Evolutionary conservation across 805 yeast genomes (phyloP).

Genomic region (Ogataea minuta): DNA sequence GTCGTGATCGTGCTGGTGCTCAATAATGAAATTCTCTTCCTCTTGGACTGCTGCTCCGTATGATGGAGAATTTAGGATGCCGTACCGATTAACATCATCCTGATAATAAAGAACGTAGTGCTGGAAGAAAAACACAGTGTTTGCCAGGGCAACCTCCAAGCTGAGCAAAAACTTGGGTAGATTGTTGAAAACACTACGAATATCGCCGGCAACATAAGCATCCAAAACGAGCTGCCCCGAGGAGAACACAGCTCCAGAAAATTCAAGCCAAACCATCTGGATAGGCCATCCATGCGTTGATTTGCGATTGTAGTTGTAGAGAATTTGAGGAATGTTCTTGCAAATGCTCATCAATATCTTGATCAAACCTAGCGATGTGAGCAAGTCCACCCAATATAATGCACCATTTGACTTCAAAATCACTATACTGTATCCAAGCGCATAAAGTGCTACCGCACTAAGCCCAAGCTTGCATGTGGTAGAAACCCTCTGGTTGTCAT

Average conservation of each 20-base stretch:
- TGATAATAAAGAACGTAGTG: conserved; percentile 34
- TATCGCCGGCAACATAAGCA: conserved; percentile 26
- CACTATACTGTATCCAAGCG: conserved; percentile 9
- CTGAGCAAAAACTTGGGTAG: conserved; percentile 34
- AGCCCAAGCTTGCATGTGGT: conserved; percentile 22
- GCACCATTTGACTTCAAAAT: conserved; percentile 18
- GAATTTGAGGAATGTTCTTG: conserved; percentile 36
- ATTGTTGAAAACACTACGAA: conserved; percentile 29
- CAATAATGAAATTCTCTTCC: conserved; percentile 32
- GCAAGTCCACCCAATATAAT: conserved; percentile 33
- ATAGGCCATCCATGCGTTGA: conserved; percentile 41
- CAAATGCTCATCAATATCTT: conserved; percentile 35
- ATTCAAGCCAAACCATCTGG: conserved; percentile 34
- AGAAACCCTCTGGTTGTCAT: conserved; percentile 32
- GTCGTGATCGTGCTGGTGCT: conserved; percentile 35
- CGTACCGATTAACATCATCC: conserved; percentile 24
- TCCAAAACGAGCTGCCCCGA: conserved; percentile 32
- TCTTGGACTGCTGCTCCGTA: conserved; percentile 28
- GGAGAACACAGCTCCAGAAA: conserved; percentile 31
- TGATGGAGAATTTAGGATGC: conserved; percentile 18
- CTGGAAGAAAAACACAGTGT: conserved; percentile 32
- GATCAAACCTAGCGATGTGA: conserved; percentile 34
- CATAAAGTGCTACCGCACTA: conserved; percentile 15
- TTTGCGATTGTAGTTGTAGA: conserved; percentile 34
- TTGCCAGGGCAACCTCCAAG: conserved; percentile 32